Evolutionary conservation across 2,329 filamentous ascomycete genomes (phyloP).

Genomic region (Nemania abortiva): DNA sequence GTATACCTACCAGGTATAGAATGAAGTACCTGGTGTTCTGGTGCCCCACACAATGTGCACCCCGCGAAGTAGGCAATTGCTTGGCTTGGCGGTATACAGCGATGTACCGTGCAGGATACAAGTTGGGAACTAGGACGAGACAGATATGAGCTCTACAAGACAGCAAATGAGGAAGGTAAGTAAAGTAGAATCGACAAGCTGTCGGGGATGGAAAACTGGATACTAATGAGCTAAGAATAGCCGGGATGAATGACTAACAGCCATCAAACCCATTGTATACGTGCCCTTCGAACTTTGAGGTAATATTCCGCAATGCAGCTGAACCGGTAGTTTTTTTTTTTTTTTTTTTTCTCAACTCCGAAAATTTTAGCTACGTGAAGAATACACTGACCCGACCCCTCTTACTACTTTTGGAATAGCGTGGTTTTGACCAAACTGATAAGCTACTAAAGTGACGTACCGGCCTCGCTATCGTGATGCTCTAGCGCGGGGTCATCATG

Average conservation of each 20-base stretch:
- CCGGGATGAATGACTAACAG: slow-evolving; percentile 42
- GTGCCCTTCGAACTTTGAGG: slow-evolving; percentile 19
- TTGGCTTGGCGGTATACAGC: slow-evolving; percentile 9
- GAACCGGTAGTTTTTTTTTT: slow-evolving; percentile 13
- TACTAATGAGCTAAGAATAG: slow-evolving; percentile 22
- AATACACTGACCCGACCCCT: slow-evolving; percentile 28
- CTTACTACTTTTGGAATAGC: slow-evolving; percentile 31
- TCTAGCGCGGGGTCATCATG: slow-evolving; percentile 28
- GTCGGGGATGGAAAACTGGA: slow-evolving; percentile 9
- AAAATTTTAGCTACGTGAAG: slow-evolving; percentile 18
- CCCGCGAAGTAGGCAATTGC: slow-evolving; percentile 39
- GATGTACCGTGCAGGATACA: not conserved
- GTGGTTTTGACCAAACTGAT: slow-evolving; percentile 30
- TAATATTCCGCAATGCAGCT: slow-evolving; percentile 33
- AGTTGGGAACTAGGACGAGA: slow-evolving; percentile 11
- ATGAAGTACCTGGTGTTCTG: slow-evolving; percentile 24
- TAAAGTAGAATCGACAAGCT: slow-evolving; percentile 9
- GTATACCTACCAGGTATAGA: not conserved
- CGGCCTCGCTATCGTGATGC: slow-evolving; percentile 10
- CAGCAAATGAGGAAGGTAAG: slow-evolving; percentile 15
- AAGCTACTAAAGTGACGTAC: slow-evolving; percentile 30
- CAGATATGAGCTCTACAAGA: slow-evolving; percentile 13
- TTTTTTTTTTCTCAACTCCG: slow-evolving; percentile 9
- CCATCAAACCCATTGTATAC: slow-evolving; percentile 34
- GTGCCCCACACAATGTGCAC: slow-evolving; percentile 42